Percentiles rank a stretch among this genome's conserved stretches.
These are phyloP conservation scores for Patellifolia procumbens DNA, from an alignment of 179 eudicot genomes.

Conservation along the genomic window DNA sequence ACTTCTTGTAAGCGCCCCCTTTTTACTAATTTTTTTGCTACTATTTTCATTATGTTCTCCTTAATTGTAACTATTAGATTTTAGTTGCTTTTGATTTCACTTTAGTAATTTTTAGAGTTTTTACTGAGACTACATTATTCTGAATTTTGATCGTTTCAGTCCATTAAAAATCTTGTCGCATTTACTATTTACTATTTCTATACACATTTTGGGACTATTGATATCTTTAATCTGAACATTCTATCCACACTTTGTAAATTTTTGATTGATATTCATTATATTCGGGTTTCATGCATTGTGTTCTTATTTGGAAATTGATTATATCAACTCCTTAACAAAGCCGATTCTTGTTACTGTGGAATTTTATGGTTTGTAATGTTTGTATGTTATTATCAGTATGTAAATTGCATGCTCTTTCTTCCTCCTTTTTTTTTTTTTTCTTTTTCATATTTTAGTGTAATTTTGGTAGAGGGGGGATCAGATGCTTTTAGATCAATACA, in stretches of 20 bases:
- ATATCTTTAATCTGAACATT: no score
- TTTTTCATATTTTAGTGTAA: not conserved
- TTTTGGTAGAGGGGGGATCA: not conserved
- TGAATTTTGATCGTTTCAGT: no score
- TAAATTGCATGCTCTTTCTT: not conserved
- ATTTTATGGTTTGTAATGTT: not conserved
- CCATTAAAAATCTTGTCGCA: no score
- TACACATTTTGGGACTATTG: no score
- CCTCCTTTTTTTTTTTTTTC: not conserved
- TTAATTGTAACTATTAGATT: not conserved
- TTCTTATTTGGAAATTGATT: not conserved
- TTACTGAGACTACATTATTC: no score
- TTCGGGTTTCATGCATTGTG: not conserved
- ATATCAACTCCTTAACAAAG: not conserved
- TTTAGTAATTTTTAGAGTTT: no score
- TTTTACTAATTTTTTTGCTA: not conserved
- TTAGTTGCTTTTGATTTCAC: no score
- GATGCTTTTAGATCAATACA: not conserved
- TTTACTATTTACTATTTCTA: no score
- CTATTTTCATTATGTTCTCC: not conserved
- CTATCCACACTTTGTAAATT: no score
- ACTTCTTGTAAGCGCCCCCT: constrained; percentile 48
- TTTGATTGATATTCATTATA: not conserved
- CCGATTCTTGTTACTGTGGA: not conserved
- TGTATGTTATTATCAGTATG: not conserved